Conservation (phyloP, 1,284 basidiomycete genomes). For the Coniophora puteana region DNA sequence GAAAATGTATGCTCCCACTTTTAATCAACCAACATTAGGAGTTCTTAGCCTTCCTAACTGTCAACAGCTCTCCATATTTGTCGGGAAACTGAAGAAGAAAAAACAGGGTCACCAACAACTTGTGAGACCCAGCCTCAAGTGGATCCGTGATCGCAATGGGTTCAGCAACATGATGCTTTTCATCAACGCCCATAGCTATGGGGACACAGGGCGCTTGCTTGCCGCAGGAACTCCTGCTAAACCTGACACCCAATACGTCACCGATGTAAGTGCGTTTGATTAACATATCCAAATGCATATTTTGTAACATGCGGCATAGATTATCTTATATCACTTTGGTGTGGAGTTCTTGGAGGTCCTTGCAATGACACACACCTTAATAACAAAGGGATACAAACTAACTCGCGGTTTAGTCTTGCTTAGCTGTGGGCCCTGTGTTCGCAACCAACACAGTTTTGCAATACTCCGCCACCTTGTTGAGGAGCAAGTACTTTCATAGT, state of each 20-base stretch:
- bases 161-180: neutral
- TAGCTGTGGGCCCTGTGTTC: neutral
- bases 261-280: neutral
- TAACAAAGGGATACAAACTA: neutral
- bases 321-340: neutral
- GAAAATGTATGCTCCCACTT: neutral
- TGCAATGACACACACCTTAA: neutral
- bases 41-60: no score
- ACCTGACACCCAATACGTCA: neutral
- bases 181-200: neutral
- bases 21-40: no score
- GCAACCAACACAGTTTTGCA: neutral
- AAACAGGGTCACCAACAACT: neutral
- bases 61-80: neutral
- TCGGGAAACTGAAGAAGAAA: neutral
- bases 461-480: neutral
- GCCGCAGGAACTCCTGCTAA: neutral
- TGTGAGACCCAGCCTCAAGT: neutral
- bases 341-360: neutral
- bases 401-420: neutral
- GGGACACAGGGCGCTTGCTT: neutral
- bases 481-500: neutral
- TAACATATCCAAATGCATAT: neutral
- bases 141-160: neutral
- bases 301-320: neutral